Percentiles rank a stretch among this genome's conserved stretches.
phyloP scores from a whole-genome alignment of 805 yeast genomes.

The Maudiozyma serrabonitensis region DNA sequence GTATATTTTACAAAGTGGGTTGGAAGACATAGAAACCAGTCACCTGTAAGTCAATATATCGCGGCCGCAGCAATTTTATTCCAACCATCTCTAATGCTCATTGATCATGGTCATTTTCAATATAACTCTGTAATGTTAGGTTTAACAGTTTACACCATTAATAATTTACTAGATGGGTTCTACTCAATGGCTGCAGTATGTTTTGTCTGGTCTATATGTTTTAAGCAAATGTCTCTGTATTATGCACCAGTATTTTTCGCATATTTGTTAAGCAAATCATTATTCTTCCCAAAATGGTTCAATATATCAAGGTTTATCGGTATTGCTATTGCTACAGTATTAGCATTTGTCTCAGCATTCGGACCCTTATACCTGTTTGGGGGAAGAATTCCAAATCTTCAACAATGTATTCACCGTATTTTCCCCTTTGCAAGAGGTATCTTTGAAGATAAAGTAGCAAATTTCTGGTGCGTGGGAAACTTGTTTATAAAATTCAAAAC shows the following conservation, averaged over 20 bases:
- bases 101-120: constrained; percentile 97
- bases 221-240: constrained; percentile 93
- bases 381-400: constrained; percentile 29
- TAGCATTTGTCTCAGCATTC: constrained; percentile 42
- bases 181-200: constrained; percentile 60
- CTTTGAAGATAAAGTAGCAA: constrained; percentile 95
- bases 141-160: constrained; percentile 57
- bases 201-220: constrained; percentile 69
- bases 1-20: constrained; percentile 60
- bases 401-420: constrained; percentile 57
- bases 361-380: constrained; percentile 51
- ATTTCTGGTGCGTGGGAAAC: constrained; percentile 95
- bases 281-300: constrained; percentile 32
- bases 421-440: constrained; percentile 91
- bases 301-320: constrained; percentile 48
- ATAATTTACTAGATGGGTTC: constrained; percentile 53
- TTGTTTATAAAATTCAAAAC: constrained; percentile 59
- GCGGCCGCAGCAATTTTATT: constrained; percentile 70
- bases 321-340: constrained; percentile 54
- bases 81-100: constrained; percentile 72
- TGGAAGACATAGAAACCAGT: constrained; percentile 47
- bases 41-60: constrained; percentile 66
- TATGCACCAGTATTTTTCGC: constrained; percentile 85
- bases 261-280: constrained; percentile 52
- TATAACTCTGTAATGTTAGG: constrained; percentile 94